Base-by-base conservation (phyloP, 768 basidiomycete genomes). In the Dioszegia crocea region DNA sequence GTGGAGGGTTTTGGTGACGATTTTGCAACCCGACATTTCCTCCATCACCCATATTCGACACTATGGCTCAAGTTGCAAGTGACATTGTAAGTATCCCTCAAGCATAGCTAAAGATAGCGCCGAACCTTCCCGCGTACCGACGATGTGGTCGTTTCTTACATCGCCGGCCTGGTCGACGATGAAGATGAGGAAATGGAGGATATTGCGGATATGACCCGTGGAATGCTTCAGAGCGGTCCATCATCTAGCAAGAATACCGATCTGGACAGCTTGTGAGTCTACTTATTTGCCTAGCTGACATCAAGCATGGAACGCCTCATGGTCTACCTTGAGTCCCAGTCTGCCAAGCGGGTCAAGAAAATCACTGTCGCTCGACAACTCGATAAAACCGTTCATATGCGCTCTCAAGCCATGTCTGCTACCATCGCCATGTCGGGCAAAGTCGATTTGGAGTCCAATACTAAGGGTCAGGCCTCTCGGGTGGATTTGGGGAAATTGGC, bases 151-250 rank as follows among this genome's bases (percentile, higher is more conserved):
- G 74, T 77, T 8, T 73, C 75, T 2, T 78, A 78, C 64, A 78
- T 78, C 36, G 67, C 75, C 30, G 76, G 76, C 16, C 57, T 78
- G 24, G 75, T 78, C 26, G 76, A 77, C 14, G 77, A 78, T 53
- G 77, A 78, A 57, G 77, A 78, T 54, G 77, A 78, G 44, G 74
- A 76, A 44, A 67, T 76, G n/a, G 73, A 74, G 2, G 76, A 77
- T 55, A 77, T 78, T 46, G 63, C 75, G 12, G 74, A 75, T 39
- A 74, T 76, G 70, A 75, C 72, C 2, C 61, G 67, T 24, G 77
- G 76, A 2, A 78, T 78, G 77, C 61, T 78, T 58, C 59, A 69
- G 24, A 57, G 64, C 63, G 62, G 64, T 14, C 63, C 68, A 24
- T 60, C 67, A 2, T 59, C 54, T 16, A 56, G 59, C 24, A 62